Base-by-base conservation (phyloP, 2,329 filamentous ascomycete genomes). In the Myriosclerotinia scirpicola region DNA sequence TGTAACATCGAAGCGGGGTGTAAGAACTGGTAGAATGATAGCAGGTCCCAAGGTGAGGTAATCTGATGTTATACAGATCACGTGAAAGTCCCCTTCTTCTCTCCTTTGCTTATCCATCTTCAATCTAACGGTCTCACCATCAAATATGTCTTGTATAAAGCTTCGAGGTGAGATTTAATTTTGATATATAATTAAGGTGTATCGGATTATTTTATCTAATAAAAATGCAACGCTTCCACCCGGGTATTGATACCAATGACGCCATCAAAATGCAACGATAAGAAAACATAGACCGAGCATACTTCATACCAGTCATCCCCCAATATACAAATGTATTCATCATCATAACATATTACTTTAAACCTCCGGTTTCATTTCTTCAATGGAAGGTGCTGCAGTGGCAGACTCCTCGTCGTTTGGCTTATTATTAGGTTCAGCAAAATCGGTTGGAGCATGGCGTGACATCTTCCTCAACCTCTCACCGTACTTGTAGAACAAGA, bases 401-500 rank as follows among this genome's bases (percentile, higher is more conserved):
- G 30, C 53, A 20, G 53, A 17, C 44, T 65, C 63, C 26, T 65
- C 63, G n/a, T 65, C 63, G 3, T 40, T 58, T 59, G 34, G 42
- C 34, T 46, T 50, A 42, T 26, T 26, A 5, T 64, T 64, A 1
- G 53, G 54, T 50, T 34, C 34, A 44, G 40, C 54, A n/a, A 59
- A 65, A 50, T 65, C 63, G 11, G 63, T 70, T 60, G 63, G 63
- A 30, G 63, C 63, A 53, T 66, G 36, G 7, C 50, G 78, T 15
- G 64, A 66, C 46, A 44, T 53, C 22, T 62, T 66, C 52, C 87
- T 81, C 69, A 90, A 85, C 75, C 77, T 81, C 74, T 78, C 78
- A 58, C 87, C 87, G 73, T 87, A 90, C 63, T 83, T 76, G 76
- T 61, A 81, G 36, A 81, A 77, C 7, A 80, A 58, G 67, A 78